Evolutionary conservation across 345 rosid species (phyloP).

Genomic region (Acer negundo): DNA sequence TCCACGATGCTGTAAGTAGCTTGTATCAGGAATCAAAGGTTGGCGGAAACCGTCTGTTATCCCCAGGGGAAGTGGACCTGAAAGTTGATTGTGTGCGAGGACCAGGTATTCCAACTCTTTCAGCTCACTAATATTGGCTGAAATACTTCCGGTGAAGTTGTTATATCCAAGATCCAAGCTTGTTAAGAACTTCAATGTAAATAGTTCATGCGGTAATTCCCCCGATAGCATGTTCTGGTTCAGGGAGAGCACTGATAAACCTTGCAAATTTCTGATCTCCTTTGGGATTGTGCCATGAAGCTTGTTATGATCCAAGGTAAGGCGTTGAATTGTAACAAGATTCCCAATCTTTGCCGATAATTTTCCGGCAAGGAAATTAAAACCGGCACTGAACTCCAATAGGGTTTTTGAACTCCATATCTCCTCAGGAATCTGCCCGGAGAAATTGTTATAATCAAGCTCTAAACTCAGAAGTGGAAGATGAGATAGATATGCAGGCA

Average conservation of each 20-base stretch:
- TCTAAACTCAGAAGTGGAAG: constrained; percentile 23
- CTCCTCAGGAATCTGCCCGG: constrained; percentile 20
- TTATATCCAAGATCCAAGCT: constrained; percentile 21
- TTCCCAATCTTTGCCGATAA: constrained; percentile 13
- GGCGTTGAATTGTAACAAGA: constrained; percentile 14
- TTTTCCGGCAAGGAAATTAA: constrained; percentile 8
- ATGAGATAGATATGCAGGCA: constrained; percentile 17
- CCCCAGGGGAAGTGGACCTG: constrained; percentile 17
- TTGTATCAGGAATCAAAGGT: constrained; percentile 13
- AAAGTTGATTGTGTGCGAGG: constrained; percentile 11
- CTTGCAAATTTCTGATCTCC: constrained; percentile 16
- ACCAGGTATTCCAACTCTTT: constrained; percentile 19
- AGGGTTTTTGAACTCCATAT: constrained; percentile 15
- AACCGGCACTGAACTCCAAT: constrained; percentile 13
- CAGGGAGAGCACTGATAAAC: constrained; percentile 10
- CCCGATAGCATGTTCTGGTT: constrained; percentile 18
- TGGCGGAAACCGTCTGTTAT: constrained; percentile 13
- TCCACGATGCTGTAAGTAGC: constrained; percentile 20
- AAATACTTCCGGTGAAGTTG: constrained; percentile 14
- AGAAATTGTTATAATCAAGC: constrained; percentile 20
- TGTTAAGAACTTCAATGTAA: constrained; percentile 12
- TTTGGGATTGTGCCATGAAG: constrained; percentile 16
- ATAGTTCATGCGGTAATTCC: constrained; percentile 13
- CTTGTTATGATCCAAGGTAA: constrained; percentile 15
- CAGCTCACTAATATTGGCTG: constrained; percentile 7